Base-by-base conservation (phyloP, 1,139 yeast species). In the Pichia sp. region DNA sequence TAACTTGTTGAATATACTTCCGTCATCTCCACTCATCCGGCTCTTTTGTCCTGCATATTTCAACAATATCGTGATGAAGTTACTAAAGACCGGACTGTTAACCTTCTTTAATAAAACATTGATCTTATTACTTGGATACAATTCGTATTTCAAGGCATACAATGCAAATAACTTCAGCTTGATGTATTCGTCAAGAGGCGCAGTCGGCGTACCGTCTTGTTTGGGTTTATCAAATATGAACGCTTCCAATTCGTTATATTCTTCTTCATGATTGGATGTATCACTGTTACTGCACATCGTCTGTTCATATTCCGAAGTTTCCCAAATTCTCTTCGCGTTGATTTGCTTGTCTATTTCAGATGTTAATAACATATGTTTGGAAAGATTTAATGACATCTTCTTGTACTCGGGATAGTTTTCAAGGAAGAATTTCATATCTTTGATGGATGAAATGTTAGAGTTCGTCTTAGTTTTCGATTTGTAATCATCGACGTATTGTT, bases 381-480 rank as follows among this genome's bases (percentile, higher is more conserved):
- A 79, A n/a, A 94, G 90, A 61, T 90, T 93, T 36, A 90, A 83
- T 12, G 95, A 85, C 40, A 91, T 73, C 61, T 87, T 87, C 54
- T 90, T 83, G 63, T 86, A 91, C 63, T 93, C 98, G 1, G 99
- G 99, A 59, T 86, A 90, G 56, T 88, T 89, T 52, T 93, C 96
- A 50, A 93, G 82, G 60, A 91, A 87, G 57, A 83, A 81, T 65
- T 91, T 94, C 78, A 93, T 85, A 59, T 94, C 99, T 9, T 85
- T 80, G 45, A 93, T 80, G 45, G 93, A 83, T 55, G 82, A 85
- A 51, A 90, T 75, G 55, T 81, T 82, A 41, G 81, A 73, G 52
- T 81, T 81, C 34, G 85, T 79, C 58, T 90, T 85, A 0, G 97
- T 87, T 60, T 87, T 88, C 28, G 75, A 66, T 60, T 89, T 94